Evolutionary conservation across 1,139 yeast genomes (phyloP), one percentile per base, ranked within the genome.

Genomic region (Maudiozyma humilis): DNA sequence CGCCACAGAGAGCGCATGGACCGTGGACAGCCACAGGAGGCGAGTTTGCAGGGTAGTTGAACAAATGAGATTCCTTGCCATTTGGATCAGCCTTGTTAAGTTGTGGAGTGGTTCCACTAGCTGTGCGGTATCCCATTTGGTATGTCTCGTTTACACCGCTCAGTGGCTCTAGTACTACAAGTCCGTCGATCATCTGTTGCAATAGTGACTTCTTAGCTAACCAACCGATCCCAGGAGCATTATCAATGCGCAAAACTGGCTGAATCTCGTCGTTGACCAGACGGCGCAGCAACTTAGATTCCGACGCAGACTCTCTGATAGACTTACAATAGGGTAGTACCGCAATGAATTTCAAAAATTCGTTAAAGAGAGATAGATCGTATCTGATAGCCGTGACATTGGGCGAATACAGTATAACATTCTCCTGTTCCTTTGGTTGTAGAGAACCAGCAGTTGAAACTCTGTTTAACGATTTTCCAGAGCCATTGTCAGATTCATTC

Each of bases 1-100:
- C 96, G 8, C 88, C 91, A 67, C 96, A 89, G 41, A 88, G 69
- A 7, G 88, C 73, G 65, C 97, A 89, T 3, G 87, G 77, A 2
- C 79, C 78, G 44, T 73, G 69, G 16, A 81, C 74, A 0, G 96
- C 95, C 36, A 85, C 81, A 0, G 95, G 95, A 1, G 77, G 75
- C 5, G 75, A 67, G 41, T 65, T 61, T 4, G 60, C 52, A 3
- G 75, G 74, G 46, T 63, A 69, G 20, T 69, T 62, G 47, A 68
- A 69, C 43, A 70, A 47, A 39, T 58, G 63, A 0, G 65, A 49
- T n/a, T 56, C 57, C 8, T 56, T 56, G 12, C 51, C 53, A 1
- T 7, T 19, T 13, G 17, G 23, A 25, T 23, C 32, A 4, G 4
- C 20, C 15, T 25, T 13, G 48, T 30, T 2, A 46, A 52, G 27